A percentile compares a stretch with the other conserved stretches of the same genome.
phyloP scores from a whole-genome alignment of 169 alveolate species.

The Plasmodium relictum region DNA sequence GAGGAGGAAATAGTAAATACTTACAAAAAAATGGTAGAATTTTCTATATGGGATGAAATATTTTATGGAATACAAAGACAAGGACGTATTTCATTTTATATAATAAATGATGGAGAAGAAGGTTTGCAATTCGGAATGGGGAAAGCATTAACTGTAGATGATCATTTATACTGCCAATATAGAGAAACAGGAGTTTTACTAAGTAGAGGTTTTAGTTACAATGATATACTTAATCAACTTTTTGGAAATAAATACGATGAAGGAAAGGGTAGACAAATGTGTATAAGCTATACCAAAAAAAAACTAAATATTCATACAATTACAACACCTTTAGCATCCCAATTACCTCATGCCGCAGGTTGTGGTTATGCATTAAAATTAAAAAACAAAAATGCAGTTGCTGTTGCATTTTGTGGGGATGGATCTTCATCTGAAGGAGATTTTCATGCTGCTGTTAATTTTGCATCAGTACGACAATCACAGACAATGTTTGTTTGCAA shows the following conservation, averaged over 20 bases:
- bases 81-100: constrained; percentile 95
- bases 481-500: constrained; percentile 96
- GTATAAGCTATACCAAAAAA: constrained; percentile 94
- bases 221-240: constrained; percentile 87
- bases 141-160: constrained; percentile 91
- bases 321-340: constrained; percentile 95
- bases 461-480: constrained; percentile 94
- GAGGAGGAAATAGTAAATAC: constrained; percentile 80
- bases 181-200: constrained; percentile 95
- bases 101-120: constrained; percentile 96
- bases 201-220: constrained; percentile 93
- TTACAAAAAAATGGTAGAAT: constrained; percentile 82
- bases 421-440: constrained; percentile 99
- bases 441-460: constrained; percentile 95
- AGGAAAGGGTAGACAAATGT: constrained; percentile 98
- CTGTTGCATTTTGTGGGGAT: constrained; percentile 96
- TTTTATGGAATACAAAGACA: constrained; percentile 91
- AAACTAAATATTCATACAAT: constrained; percentile 92
- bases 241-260: constrained; percentile 89
- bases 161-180: constrained; percentile 93
- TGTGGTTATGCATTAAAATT: constrained; percentile 95
- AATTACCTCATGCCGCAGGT: constrained; percentile 97
- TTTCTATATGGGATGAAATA: constrained; percentile 88
- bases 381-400: constrained; percentile 88
- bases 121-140: constrained; percentile 95